Percentiles rank a stretch among this genome's conserved stretches.
phyloP scores from a whole-genome alignment of 768 basidiomycete genomes.

The Calocybe gangraenosa region DNA sequence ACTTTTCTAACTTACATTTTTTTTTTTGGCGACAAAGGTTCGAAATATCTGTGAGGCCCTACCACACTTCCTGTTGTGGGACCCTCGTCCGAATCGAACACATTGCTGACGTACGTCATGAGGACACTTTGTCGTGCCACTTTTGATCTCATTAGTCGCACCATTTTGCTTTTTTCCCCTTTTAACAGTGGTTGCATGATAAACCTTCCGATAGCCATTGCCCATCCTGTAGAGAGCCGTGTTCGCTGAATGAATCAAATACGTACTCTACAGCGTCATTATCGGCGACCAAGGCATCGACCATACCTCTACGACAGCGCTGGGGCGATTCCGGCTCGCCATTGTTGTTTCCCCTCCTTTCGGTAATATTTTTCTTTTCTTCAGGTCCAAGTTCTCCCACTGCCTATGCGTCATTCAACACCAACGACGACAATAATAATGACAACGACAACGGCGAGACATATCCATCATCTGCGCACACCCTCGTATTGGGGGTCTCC shows the following conservation, averaged over 20 bases:
- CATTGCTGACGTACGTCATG: conserved; percentile 11
- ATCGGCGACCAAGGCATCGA: not conserved
- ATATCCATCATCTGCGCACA: conserved; percentile 12
- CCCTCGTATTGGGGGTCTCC: conserved; percentile 3
- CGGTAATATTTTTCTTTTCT: not conserved
- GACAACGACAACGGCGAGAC: conserved; percentile 11
- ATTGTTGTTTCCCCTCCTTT: too few relatives aligned
- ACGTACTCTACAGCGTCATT: not conserved
- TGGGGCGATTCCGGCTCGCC: not conserved
- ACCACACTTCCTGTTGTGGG: conserved; percentile 12
- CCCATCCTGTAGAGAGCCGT: conserved; percentile 14
- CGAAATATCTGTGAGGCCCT: conserved; percentile 15
- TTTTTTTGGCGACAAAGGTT: too few relatives aligned
- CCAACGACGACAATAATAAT: conserved; percentile 4
- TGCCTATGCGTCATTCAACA: conserved; percentile 4
- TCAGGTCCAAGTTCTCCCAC: not conserved
- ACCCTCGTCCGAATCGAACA: conserved; percentile 13
- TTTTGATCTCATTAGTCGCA: not conserved
- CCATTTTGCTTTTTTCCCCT: not conserved
- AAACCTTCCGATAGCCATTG: conserved; percentile 9
- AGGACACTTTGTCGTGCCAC: not conserved
- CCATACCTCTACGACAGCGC: not conserved
- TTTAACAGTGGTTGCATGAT: conserved; percentile 14
- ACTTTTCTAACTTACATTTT: too few relatives aligned
- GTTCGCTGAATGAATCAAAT: conserved; percentile 2